Conservation (phyloP, 129 eudicot species). For the Logfia minima region DNA sequence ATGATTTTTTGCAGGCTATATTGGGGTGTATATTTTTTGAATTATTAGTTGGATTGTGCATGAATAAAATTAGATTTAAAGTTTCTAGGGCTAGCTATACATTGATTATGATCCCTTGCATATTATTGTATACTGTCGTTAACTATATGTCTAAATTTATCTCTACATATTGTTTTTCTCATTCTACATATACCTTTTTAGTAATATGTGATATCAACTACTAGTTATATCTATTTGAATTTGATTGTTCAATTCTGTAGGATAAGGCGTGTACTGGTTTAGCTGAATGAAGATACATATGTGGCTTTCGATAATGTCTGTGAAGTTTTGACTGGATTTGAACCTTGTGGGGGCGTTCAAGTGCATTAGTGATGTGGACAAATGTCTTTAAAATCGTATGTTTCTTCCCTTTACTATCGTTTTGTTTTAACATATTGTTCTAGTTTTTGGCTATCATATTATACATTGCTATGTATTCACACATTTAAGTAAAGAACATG, state of each 20-base stretch:
- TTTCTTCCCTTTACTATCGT: constrained; percentile 22
- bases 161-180: neutral
- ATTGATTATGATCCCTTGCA: constrained; percentile 20
- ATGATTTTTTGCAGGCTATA: neutral
- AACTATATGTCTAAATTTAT: neutral
- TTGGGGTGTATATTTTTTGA: neutral
- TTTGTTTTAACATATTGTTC: neutral
- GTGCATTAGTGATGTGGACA: constrained; percentile 74
- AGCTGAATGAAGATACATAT: constrained; percentile 16
- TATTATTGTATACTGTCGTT: neutral
- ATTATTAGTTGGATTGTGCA: constrained; percentile 15
- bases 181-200: neutral
- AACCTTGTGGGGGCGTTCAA: constrained; percentile 18
- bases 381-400: constrained; percentile 88
- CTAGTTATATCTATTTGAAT: constrained; percentile 7
- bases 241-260: constrained; percentile 19
- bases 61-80: constrained; percentile 9
- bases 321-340: constrained; percentile 27
- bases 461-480: neutral
- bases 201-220: constrained; percentile 10
- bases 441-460: neutral
- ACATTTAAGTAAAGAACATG: constrained; percentile 5
- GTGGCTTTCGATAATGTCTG: constrained; percentile 25
- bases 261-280: constrained; percentile 19
- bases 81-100: constrained; percentile 20